Conservation (phyloP, 106 monocot species). For the Amphibolis antarctica region DNA sequence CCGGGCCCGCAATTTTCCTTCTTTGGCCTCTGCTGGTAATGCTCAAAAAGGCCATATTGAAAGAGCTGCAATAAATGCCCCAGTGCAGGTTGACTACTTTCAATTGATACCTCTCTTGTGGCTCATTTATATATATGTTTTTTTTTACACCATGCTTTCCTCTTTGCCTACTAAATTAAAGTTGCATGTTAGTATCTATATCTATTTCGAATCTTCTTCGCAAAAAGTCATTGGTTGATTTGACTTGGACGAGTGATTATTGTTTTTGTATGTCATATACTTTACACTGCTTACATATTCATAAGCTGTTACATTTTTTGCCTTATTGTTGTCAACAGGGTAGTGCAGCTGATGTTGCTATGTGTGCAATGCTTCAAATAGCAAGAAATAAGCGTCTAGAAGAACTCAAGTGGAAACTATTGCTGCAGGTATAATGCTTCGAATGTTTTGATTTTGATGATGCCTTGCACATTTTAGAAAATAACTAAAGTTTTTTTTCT, state of each 20-base stretch:
- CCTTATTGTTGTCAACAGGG: conserved; percentile 34
- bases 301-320: not conserved
- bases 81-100: conserved; percentile 65
- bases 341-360: conserved; percentile 96
- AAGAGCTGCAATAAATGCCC: conserved; percentile 97
- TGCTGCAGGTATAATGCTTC: conserved; percentile 53
- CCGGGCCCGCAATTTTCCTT: conserved; percentile 68
- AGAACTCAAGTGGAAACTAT: conserved; percentile 79
- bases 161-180: too few species aligned
- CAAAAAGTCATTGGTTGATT: too few species aligned
- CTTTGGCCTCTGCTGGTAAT: conserved; percentile 24
- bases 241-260: too few species aligned
- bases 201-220: too few species aligned
- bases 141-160: too few species aligned
- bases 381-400: conserved; percentile 57
- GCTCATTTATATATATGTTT: too few species aligned
- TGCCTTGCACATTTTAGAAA: not conserved
- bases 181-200: too few species aligned
- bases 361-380: conserved; percentile 99
- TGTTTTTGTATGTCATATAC: too few species aligned
- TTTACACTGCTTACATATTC: too few species aligned
- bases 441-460: not conserved
- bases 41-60: conserved; percentile 78
- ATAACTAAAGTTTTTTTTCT: too few species aligned
- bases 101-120: not conserved